Percentiles rank a stretch among this genome's conserved stretches.
Evolutionary conservation across 495 filamentous ascomycete genomes (phyloP).

Genomic region (Aspergillus conjunctus): DNA sequence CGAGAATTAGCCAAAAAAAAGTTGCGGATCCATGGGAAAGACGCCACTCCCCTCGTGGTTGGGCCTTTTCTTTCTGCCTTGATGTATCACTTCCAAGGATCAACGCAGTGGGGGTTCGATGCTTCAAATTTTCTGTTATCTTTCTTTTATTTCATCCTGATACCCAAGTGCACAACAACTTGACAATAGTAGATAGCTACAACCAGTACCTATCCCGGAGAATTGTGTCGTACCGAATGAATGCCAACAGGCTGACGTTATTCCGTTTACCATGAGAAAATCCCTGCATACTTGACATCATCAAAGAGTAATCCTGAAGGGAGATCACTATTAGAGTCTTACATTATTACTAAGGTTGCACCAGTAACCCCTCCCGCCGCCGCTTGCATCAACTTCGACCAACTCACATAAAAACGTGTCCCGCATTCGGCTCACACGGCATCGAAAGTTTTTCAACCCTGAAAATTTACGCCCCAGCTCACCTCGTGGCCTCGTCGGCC

Average conservation of each 20-base stretch:
- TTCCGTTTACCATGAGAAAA: too few species aligned
- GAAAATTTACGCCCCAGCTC: not conserved
- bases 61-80: not conserved
- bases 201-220: too few species aligned
- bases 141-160: too few species aligned
- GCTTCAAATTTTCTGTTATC: not conserved
- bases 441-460: conserved; percentile 10
- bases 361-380: not conserved
- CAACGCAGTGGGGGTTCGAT: not conserved
- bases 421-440: conserved; percentile 22
- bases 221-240: too few species aligned
- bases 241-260: too few species aligned
- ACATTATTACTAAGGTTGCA: not conserved
- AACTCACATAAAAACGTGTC: not conserved
- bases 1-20: not conserved
- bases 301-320: not conserved
- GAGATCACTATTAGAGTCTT: not conserved
- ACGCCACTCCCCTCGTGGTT: conserved; percentile 4
- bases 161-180: too few species aligned
- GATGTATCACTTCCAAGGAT: not conserved
- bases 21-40: conserved; percentile 1
- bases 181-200: too few species aligned
- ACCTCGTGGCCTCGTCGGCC: not conserved
- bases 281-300: not conserved
- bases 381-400: conserved; percentile 7